Evolutionary conservation across 139 green algal genomes (phyloP), one percentile per base, ranked within the genome.

Genomic region (Diplosphaera chodatii): DNA sequence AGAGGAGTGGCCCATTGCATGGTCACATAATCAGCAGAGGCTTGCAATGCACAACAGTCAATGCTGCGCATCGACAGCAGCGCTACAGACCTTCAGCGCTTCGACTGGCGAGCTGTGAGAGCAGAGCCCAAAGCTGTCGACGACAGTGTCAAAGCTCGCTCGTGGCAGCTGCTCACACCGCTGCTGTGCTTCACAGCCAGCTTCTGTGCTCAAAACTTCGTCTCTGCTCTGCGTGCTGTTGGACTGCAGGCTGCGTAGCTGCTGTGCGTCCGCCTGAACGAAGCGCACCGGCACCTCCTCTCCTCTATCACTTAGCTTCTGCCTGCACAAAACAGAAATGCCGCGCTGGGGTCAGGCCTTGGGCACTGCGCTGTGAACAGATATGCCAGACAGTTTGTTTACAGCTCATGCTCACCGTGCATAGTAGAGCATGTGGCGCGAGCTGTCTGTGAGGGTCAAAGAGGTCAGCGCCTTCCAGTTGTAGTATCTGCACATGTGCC

Each of bases 101-200:
- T 77, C 67, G 1, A 86, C 77, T 4, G 88, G 88, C 34, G 92
- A 80, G 1, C 68, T 56, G 55, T 82, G 77, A 4, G 70, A 84
- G 72, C 88, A 93, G 23, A 93, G 81, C 15, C 88, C 88, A 81
- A 93, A 92, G 0, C 85, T 92, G 73, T 94, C 89, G 27, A 96
- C 80, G 1, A 94, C 82, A 0, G 80, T 86, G 72, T 94, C 88
- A 78, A 91, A 94, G n/a, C 32, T 80, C 25, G 48, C 32, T 3
- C 69, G 55, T 20, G 69, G 66, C 62, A 91, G 90, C 1, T 32
- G 73, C 1, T 70, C 56, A 30, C 31, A 25, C 25, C 6, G 1
- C 34, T 71, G 23, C 27, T 34, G 31, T 55, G 31, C 30, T 20
- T n/a, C n/a, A n/a, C n/a, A n/a, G n/a, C n/a, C n/a, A n/a, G n/a